These are phyloP conservation scores for Pichiaceae sp. DNA, from an alignment of 1,139 yeast species.

Conservation along the genomic window DNA sequence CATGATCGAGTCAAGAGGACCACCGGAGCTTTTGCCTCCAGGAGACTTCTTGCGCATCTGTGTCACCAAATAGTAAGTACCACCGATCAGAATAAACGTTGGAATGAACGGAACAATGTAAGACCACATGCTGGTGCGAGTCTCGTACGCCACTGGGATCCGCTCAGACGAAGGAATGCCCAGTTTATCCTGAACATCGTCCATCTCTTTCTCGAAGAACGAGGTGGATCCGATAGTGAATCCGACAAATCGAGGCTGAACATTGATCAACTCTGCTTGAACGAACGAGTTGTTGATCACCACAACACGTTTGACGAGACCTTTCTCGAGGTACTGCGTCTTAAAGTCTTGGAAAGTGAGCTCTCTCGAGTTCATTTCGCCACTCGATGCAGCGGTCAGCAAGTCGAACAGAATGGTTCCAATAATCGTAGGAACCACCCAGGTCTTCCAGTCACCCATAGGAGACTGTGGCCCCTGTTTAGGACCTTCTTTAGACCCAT, in stretches of 20 bases:
- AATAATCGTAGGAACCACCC: slow-evolving; percentile 12
- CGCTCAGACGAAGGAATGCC: slow-evolving; percentile 56
- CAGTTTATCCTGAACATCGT: slow-evolving; percentile 63
- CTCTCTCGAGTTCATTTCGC: slow-evolving; percentile 5
- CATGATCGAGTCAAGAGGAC: slow-evolving; percentile 57
- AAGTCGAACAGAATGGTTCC: slow-evolving; percentile 9
- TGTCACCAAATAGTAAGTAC: slow-evolving; percentile 54
- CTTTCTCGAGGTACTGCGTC: slow-evolving; percentile 71
- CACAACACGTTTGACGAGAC: slow-evolving; percentile 65
- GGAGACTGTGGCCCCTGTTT: background rate
- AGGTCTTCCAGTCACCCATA: slow-evolving; percentile 6
- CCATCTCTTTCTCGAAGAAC: slow-evolving; percentile 79
- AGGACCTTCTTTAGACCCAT: slow-evolving; percentile 1
- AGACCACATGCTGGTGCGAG: slow-evolving; percentile 57
- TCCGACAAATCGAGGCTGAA: slow-evolving; percentile 28
- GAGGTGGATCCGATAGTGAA: slow-evolving; percentile 92
- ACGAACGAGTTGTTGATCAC: slow-evolving; percentile 78
- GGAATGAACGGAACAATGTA: slow-evolving; percentile 73
- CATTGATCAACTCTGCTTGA: slow-evolving; percentile 62
- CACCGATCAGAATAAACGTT: slow-evolving; percentile 76
- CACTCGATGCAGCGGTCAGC: slow-evolving; percentile 3
- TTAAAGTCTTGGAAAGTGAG: slow-evolving; percentile 67
- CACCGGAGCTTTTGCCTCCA: slow-evolving; percentile 36
- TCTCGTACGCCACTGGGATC: slow-evolving; percentile 76
- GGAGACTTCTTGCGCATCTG: slow-evolving; percentile 33